Evolutionary conservation across 148 eudicot species (phyloP).

Genomic region (Cornus kousa): DNA sequence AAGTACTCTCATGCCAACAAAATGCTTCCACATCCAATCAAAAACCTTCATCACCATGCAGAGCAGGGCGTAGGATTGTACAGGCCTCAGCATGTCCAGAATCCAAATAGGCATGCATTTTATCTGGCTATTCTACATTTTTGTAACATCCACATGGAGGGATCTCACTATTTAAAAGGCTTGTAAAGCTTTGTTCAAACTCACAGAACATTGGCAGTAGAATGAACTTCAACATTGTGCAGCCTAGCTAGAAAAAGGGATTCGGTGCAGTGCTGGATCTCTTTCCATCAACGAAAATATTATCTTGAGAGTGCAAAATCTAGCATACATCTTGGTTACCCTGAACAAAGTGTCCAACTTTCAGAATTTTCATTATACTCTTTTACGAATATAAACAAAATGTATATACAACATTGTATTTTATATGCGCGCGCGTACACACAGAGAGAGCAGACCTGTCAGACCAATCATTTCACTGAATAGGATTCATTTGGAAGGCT

Average conservation of each 20-base stretch:
- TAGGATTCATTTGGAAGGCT: slow-evolving; percentile 54
- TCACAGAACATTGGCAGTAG: neutral
- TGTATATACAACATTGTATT: too few species aligned
- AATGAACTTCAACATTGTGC: neutral
- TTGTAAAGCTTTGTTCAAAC: neutral
- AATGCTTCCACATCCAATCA: neutral
- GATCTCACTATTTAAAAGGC: neutral
- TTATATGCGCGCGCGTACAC: too few species aligned
- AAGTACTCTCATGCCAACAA: neutral
- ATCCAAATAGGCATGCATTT: too few species aligned
- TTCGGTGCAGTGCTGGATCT: neutral
- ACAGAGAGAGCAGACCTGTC: neutral
- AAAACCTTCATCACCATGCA: neutral
- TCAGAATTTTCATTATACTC: neutral
- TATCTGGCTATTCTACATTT: too few species aligned
- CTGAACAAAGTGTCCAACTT: neutral
- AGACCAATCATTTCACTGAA: neutral
- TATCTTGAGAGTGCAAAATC: neutral
- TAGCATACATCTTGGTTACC: too few species aligned
- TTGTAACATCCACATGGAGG: neutral
- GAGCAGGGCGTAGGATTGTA: neutral
- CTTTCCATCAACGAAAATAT: neutral
- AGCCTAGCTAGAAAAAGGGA: neutral
- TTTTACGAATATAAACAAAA: neutral
- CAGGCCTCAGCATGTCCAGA: too few species aligned